Percentiles rank a stretch among this genome's conserved stretches.
phyloP scores from a whole-genome alignment of 352 stramenopile genomes.

The Blastocystis sp. region DNA sequence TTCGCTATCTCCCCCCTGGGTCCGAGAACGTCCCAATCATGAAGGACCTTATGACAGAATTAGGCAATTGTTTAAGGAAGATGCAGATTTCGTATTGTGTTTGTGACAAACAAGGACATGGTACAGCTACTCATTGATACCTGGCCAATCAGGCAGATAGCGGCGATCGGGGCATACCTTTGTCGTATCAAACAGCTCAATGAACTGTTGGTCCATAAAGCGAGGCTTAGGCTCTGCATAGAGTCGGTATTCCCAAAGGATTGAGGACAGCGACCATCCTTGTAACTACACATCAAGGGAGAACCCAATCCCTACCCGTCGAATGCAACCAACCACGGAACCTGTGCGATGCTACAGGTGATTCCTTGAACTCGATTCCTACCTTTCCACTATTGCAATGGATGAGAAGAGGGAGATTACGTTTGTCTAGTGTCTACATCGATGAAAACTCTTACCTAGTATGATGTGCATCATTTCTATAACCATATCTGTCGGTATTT shows the following conservation, averaged over 20 bases:
- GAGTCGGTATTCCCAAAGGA: conserved; percentile 46
- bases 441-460: not conserved
- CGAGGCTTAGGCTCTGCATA: conserved; percentile 47
- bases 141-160: conserved; percentile 45
- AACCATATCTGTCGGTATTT: conserved; percentile 48
- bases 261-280: conserved; percentile 27
- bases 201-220: conserved; percentile 52
- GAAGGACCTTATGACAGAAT: not conserved
- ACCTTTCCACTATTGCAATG: conserved; percentile 53
- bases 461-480: conserved; percentile 49
- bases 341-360: conserved; percentile 41
- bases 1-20: not conserved
- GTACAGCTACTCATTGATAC: conserved; percentile 30
- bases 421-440: not conserved
- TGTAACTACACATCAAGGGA: conserved; percentile 3
- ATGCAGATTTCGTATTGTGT: not conserved
- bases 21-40: not conserved
- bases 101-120: conserved; percentile 14
- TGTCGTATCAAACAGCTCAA: conserved; percentile 47
- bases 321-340: conserved; percentile 50
- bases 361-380: not conserved
- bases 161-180: not conserved
- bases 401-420: conserved; percentile 44
- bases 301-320: not conserved
- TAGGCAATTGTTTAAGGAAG: not conserved